Base-by-base conservation (phyloP, 2,329 filamentous ascomycete genomes). In the Alternaria sp. region DNA sequence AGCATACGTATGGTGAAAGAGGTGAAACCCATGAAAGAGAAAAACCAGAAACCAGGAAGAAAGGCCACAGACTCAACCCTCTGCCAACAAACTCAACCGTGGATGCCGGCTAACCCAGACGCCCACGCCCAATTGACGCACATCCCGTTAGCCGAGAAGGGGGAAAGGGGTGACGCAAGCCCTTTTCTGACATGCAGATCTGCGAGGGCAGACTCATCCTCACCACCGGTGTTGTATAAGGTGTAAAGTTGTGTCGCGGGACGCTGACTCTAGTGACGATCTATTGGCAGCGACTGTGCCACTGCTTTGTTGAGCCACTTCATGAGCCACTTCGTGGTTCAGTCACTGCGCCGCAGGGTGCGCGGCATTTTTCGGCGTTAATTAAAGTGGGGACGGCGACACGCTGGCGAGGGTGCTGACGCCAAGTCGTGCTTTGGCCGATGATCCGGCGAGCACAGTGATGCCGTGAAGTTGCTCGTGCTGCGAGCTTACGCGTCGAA, bases 201-300 rank as follows among this genome's bases (percentile, higher is more conserved):
- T 13, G 36, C 36, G 36, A 40, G 36, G n/a, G 36, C 15, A 40
- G 17, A 25, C 50, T 59, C 43, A 59, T 59, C 30, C 25, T 59
- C 55, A 49, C 17, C 11, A 36, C 50, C 36, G 25, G 13, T 50
- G 32, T 54, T 30, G 54, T 56, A 28, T 23, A 17, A 50, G 25
- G 26, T 44, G 19, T 12, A 17, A 21, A n/a, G 50, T 46, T 44
- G 44, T 60, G 50, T 60, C 32, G 25, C 57, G 43, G 10, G 19
- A 45, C n/a, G 17, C 19, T 44, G 19, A 30, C 32, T 17, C 19
- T 15, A 51, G 17, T n/a, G 19, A 23, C 36, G 26, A 32, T 40
- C 47, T 40, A 58, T 62, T 62, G 55, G 59, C 51, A 51, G 59
- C 60, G 55, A 63, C 57, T 63, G 60, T 55, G 63, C 63, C 63